Base-by-base conservation (phyloP, 345 rosid species). In the Eucalyptus leucophloia region DNA sequence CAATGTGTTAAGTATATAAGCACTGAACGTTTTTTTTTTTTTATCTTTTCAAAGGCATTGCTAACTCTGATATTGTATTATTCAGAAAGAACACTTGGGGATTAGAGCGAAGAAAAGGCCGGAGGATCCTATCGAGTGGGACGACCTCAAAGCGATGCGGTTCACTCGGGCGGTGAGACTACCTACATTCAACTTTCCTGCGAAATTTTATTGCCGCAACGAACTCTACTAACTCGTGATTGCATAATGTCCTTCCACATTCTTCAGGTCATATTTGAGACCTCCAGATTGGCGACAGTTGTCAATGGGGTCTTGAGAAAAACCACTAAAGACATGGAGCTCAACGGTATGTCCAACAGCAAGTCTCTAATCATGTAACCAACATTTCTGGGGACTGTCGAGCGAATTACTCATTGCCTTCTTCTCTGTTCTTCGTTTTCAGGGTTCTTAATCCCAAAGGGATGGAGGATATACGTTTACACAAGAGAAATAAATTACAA, bases 391-490 rank as follows among this genome's bases (percentile, higher is more conserved):
- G 18, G n/a, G 19, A 47, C 42, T 30, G 51, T 62, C 18, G 5
- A 82, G 40, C 60, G 49, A 47, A 50, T 53, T 47, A 49, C 65
- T 88, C 16, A 42, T 15, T 34, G 51, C 50, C 14, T 40, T 42
- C n/a, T 9, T 88, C 62, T 16, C 49, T 34, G 67, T 44, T 18
- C 69, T 89, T 83, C 86, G 19, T 40, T 89, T 89, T 32, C 95
- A 97, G 99, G 99, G 65, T 97, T 90, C 91, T 87, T 92, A 42
- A 94, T 98, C 91, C 99, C 99, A 37, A 93, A 95, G 92, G 99
- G 98, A 45, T 98, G 99, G 99, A 97, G 97, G 92, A 97, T 98
- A 88, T 98, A 97, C 87, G 96, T 98, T 12, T 98, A 96, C 91
- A 94, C 97, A 51, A 96, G 99, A 88, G 99, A 98, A 91, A 93